phyloP scores from a whole-genome alignment of 148 eudicot genomes.

The Simmondsia chinensis region DNA sequence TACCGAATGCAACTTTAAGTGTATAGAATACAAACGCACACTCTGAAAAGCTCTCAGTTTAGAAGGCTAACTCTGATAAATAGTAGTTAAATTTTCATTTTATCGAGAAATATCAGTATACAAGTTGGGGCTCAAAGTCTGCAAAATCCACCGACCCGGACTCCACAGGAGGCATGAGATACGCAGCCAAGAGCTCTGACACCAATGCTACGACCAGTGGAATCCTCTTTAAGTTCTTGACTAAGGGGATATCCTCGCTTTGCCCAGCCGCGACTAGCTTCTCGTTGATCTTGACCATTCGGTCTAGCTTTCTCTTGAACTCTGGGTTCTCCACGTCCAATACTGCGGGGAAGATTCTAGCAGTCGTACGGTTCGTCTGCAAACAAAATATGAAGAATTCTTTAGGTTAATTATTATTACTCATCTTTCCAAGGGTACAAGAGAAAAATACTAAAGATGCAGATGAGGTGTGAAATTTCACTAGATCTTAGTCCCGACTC shows the following conservation, averaged over 20 bases:
- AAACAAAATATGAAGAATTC: no score
- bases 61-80: no score
- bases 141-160: conserved; percentile 96
- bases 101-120: conserved; percentile 43
- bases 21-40: no score
- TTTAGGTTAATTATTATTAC: no score
- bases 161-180: conserved; percentile 93
- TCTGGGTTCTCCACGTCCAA: conserved; percentile 98
- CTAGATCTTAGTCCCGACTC: no score
- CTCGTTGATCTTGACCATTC: conserved; percentile 75
- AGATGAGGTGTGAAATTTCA: no score
- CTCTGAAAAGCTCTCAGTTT: no score
- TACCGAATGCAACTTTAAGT: no score
- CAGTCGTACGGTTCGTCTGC: conserved; percentile 98
- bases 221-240: conserved; percentile 90
- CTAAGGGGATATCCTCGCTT: conserved; percentile 46
- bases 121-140: conserved; percentile 90
- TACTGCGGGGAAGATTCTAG: conserved; percentile 97
- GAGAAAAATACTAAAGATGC: no score
- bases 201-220: conserved; percentile 76
- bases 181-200: conserved; percentile 82
- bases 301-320: conserved; percentile 88
- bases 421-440: no score
- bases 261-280: conserved; percentile 55
- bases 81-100: no score